Evolutionary conservation across 345 rosid species (phyloP).

Genomic region (Raphanus raphanistrum): DNA sequence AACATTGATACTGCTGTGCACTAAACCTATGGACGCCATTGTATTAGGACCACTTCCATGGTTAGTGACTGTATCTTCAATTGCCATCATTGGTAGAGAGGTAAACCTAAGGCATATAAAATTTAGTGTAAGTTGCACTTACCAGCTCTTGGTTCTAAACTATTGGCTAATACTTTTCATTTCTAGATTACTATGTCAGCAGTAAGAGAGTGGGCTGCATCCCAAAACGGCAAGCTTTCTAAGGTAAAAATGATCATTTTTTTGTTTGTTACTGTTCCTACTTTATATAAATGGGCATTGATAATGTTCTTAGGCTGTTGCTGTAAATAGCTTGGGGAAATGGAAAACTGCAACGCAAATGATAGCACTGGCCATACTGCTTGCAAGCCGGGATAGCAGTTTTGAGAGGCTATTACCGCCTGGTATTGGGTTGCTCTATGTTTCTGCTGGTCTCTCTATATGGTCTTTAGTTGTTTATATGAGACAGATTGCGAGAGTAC

Average conservation of each 20-base stretch:
- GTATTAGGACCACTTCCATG: constrained; percentile 67
- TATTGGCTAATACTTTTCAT: constrained; percentile 7
- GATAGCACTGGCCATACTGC: constrained; percentile 83
- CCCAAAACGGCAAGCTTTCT: constrained; percentile 72
- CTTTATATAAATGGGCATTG: constrained; percentile 3
- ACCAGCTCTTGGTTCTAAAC: constrained; percentile 3
- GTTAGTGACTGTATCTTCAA: constrained; percentile 80
- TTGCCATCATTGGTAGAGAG: constrained; percentile 96
- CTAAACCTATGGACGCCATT: constrained; percentile 61
- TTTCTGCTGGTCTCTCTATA: constrained; percentile 86
- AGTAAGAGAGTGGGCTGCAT: constrained; percentile 99
- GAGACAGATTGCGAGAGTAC: constrained; percentile 74
- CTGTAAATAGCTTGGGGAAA: constrained; percentile 94
- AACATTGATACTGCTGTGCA: constrained; percentile 80
- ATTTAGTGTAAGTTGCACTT: not conserved
- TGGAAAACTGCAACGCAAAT: constrained; percentile 99
- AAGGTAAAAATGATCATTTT: constrained; percentile 57
- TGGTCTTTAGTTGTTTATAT: constrained; percentile 89
- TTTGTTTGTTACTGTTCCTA: not conserved
- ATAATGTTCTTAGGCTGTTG: constrained; percentile 71
- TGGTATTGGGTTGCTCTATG: constrained; percentile 79
- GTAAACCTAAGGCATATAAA: constrained; percentile 51
- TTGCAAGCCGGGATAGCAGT: constrained; percentile 84
- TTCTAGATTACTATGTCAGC: constrained; percentile 98
- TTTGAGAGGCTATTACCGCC: constrained; percentile 59